Percentiles rank a stretch among this genome's conserved stretches.
phyloP scores from a whole-genome alignment of 148 eudicot species.

The Dianthus caryophyllus region DNA sequence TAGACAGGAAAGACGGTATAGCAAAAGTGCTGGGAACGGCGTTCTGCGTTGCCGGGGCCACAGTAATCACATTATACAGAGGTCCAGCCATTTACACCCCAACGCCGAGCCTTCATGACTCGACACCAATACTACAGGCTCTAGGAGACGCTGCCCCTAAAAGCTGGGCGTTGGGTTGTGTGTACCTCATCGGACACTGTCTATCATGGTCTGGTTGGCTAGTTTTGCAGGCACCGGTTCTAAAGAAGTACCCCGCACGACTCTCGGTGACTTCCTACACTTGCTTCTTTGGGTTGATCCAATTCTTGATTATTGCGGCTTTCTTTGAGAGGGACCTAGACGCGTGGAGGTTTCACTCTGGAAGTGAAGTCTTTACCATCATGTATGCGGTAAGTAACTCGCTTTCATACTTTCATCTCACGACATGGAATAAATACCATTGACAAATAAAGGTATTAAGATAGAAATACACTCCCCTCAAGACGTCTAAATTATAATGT shows the following conservation, averaged over 20 bases:
- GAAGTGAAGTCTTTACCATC: constrained; percentile 83
- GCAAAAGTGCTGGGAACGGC: constrained; percentile 68
- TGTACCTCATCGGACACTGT: constrained; percentile 89
- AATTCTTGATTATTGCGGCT: constrained; percentile 75
- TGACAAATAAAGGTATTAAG: not conserved
- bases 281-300: constrained; percentile 89
- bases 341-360: constrained; percentile 87
- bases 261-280: constrained; percentile 91
- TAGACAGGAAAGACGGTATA: constrained; percentile 72
- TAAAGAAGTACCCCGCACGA: constrained; percentile 93
- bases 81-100: constrained; percentile 93
- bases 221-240: constrained; percentile 78
- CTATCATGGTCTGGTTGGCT: constrained; percentile 97
- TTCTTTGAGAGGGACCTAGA: constrained; percentile 72
- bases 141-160: constrained; percentile 78
- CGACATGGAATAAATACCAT: not conserved
- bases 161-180: constrained; percentile 91
- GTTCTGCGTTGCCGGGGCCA: constrained; percentile 76
- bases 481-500: not conserved
- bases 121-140: constrained; percentile 34
- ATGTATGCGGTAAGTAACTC: constrained; percentile 73
- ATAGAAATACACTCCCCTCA: not conserved
- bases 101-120: constrained; percentile 35
- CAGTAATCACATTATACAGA: constrained; percentile 85
- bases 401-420: not conserved